Evolutionary conservation across 2,329 filamentous ascomycete species (phyloP).

Genomic region (Claviceps capensis): DNA sequence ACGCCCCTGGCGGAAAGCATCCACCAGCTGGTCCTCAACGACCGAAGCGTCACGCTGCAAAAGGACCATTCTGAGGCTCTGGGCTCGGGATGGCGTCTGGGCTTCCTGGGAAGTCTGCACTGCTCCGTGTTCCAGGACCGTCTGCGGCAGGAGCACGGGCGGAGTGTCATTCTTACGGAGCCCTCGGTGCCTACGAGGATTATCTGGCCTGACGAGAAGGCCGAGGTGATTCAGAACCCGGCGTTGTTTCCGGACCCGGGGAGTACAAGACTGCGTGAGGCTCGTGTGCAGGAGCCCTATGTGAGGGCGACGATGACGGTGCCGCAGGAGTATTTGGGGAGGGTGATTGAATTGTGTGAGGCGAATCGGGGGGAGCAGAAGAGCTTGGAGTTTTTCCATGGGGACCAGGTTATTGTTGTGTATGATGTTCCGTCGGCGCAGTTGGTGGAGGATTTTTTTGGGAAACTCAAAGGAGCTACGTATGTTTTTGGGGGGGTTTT

Average conservation of each 20-base stretch:
- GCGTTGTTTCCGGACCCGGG: conserved; percentile 66
- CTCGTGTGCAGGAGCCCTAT: conserved; percentile 37
- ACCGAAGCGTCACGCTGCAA: conserved; percentile 82
- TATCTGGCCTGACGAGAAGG: conserved; percentile 61
- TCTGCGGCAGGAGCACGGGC: conserved; percentile 83
- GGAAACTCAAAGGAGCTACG: conserved; percentile 83
- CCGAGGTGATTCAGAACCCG: conserved; percentile 72
- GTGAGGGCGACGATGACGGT: conserved; percentile 74
- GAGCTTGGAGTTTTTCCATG: conserved; percentile 80
- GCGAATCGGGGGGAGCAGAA: conserved; percentile 76
- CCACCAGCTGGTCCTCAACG: conserved; percentile 83
- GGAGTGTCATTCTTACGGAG: conserved; percentile 91
- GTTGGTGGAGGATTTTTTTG: conserved; percentile 92
- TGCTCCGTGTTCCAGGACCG: conserved; percentile 99
- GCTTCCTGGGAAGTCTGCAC: conserved; percentile 91
- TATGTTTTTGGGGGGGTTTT: conserved; percentile 18
- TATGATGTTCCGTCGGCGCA: conserved; percentile 82
- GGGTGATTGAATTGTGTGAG: conserved; percentile 91
- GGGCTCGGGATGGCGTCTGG: conserved; percentile 84
- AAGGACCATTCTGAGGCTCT: conserved; percentile 92
- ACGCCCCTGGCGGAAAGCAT: conserved; percentile 85
- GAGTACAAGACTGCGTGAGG: conserved; percentile 29
- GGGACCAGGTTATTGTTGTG: conserved; percentile 85
- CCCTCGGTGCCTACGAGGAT: conserved; percentile 89
- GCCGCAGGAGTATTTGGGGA: conserved; percentile 85